These are phyloP conservation scores for Claviceps capensis DNA, from an alignment of 2,329 filamentous ascomycete genomes.

Conservation along the genomic window DNA sequence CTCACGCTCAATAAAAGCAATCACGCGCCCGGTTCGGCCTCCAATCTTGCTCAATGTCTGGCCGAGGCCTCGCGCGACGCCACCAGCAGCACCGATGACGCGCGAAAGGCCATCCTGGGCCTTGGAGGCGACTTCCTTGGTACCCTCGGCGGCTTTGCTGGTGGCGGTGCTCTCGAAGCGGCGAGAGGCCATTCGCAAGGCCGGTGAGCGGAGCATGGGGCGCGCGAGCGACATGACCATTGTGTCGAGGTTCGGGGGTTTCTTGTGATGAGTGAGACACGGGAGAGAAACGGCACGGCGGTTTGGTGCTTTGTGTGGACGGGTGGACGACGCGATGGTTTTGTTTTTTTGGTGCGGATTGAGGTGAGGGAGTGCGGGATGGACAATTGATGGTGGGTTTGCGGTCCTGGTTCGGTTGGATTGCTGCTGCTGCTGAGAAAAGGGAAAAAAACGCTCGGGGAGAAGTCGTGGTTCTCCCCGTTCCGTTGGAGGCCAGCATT, in stretches of 20 bases:
- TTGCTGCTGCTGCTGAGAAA: slow-evolving; percentile 12
- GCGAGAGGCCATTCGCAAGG: slow-evolving; percentile 33
- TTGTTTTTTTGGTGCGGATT: neutral
- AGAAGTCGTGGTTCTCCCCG: slow-evolving; percentile 23
- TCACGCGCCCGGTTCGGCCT: slow-evolving; percentile 66
- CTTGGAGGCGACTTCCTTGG: slow-evolving; percentile 25
- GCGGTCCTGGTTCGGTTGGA: slow-evolving; percentile 6
- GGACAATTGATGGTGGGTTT: slow-evolving; percentile 23
- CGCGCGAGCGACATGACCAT: slow-evolving; percentile 25
- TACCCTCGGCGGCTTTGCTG: slow-evolving; percentile 23
- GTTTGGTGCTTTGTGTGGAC: neutral
- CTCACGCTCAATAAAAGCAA: slow-evolving; percentile 80
- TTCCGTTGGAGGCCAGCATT: slow-evolving; percentile 5
- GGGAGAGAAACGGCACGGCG: slow-evolving; percentile 6
- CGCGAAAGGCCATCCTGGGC: slow-evolving; percentile 72
- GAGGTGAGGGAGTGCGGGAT: slow-evolving; percentile 1
- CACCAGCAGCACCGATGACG: slow-evolving; percentile 67
- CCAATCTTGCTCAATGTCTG: slow-evolving; percentile 63
- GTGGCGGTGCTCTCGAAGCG: slow-evolving; percentile 48
- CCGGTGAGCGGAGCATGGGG: slow-evolving; percentile 32
- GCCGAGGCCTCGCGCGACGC: slow-evolving; percentile 53
- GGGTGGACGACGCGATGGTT: neutral
- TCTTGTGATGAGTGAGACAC: neutral
- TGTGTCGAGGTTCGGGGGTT: slow-evolving; percentile 5
- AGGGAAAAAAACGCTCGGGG: slow-evolving; percentile 33